Conservation (phyloP, 2,329 filamentous ascomycete species). For the Monosporascus sp. region DNA sequence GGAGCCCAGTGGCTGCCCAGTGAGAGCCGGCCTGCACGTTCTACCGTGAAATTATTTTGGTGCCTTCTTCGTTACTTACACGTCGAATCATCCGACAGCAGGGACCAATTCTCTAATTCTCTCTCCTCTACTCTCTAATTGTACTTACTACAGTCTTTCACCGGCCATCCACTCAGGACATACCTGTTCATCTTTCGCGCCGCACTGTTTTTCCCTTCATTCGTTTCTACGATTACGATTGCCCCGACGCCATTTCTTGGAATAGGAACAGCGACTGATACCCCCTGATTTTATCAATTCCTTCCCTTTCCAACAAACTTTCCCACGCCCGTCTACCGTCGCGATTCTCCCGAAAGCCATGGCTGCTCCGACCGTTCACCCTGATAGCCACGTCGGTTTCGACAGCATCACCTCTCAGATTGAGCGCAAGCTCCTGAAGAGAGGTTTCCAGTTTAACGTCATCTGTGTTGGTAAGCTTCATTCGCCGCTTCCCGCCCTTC, state of each 20-base stretch:
- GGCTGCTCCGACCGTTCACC: slow-evolving; percentile 70
- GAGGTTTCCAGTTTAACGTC: slow-evolving; percentile 99
- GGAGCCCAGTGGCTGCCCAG: no score
- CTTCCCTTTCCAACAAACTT: slow-evolving; percentile 11
- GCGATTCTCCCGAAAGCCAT: slow-evolving; percentile 39
- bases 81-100: background rate
- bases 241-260: slow-evolving; percentile 32
- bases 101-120: background rate
- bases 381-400: slow-evolving; percentile 98
- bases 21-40: slow-evolving; percentile 13
- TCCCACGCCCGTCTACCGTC: background rate
- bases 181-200: background rate
- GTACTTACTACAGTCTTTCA: slow-evolving; percentile 12
- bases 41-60: slow-evolving; percentile 42
- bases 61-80: background rate
- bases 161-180: slow-evolving; percentile 5
- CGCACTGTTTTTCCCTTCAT: slow-evolving; percentile 11
- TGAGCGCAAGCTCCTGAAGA: slow-evolving; percentile 98
- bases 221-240: slow-evolving; percentile 22
- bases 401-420: slow-evolving; percentile 99
- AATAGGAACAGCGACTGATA: slow-evolving; percentile 25
- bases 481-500: background rate
- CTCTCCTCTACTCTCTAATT: slow-evolving; percentile 4
- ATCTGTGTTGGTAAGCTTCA: slow-evolving; percentile 88
- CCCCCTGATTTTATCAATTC: slow-evolving; percentile 19